Evolutionary conservation across 1,139 yeast genomes (phyloP), one percentile per base, ranked within the genome.

Genomic region (Blastobotrys elegans): DNA sequence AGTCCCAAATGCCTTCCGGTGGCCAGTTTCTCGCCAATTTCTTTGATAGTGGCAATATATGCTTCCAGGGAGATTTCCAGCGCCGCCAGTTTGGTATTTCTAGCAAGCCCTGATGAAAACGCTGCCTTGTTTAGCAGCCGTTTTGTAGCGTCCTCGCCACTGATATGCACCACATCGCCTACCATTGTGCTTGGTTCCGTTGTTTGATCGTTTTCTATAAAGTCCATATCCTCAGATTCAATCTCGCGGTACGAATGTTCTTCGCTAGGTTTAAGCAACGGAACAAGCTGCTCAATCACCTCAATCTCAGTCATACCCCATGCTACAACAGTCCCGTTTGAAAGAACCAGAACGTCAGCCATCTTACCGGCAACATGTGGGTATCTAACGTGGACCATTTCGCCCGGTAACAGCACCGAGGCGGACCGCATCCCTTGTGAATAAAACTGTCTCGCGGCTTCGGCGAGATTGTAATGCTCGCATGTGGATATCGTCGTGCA

Each of bases 201-300:
- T 18, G 33, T 52, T 21, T 36, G 32, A n/a, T 27, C 29, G 26
- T 33, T 33, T 50, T 84, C 92, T n/a, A 86, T 69, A 66, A 72
- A 89, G 62, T 89, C 96, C 79, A 89, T 77, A 58, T 89, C 97
- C 60, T 89, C 97, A 36, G 88, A 79, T 57, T 89, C 96, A 13
- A 72, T 69, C 2, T 60, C 63, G 4, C 69, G 69, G 57, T 81
- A 81, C 4, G 76, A 69, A 4, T 78, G 68, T 1, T 71, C 57
- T 51, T 81, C 81, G 3, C 82, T 77, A 0, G 55, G 54, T 30
- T 63, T 61, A 18, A 84, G 65, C 44, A 76, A 56, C 1, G 80
- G 78, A 1, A 80, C 58, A 16, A 65, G 48, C 10, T 72, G 65
- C 17, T 74, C 71, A 10, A 65, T 63, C 0, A 66, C 56, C 56